Conservation (phyloP, 1,284 basidiomycete genomes). For the Veloporphyrellus conicus region DNA sequence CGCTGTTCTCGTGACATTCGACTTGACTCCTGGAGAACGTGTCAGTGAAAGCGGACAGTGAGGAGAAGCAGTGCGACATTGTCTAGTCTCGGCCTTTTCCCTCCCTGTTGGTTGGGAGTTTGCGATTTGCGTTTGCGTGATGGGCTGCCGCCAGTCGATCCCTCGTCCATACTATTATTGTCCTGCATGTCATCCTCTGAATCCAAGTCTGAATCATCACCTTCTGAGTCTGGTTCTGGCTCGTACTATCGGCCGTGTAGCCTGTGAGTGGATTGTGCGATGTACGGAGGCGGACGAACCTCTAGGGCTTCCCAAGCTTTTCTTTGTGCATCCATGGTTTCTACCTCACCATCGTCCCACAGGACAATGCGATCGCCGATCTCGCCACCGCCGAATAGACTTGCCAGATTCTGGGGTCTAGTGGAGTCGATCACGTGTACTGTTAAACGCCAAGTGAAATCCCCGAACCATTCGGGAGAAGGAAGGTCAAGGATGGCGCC, state of each 20-base stretch:
- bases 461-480: conserved; percentile 69
- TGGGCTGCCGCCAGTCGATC: conserved; percentile 40
- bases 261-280: not conserved
- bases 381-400: conserved; percentile 74
- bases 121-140: conserved; percentile 58
- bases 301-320: conserved; percentile 77
- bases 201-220: conserved; percentile 48
- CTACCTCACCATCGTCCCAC: conserved; percentile 86
- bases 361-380: conserved; percentile 71
- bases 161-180: conserved; percentile 39
- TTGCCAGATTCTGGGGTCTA: conserved; percentile 87
- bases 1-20: conserved; percentile 70
- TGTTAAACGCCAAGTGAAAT: conserved; percentile 54
- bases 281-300: conserved; percentile 42
- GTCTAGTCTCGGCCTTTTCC: conserved; percentile 50
- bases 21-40: conserved; percentile 26
- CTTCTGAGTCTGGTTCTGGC: conserved; percentile 68
- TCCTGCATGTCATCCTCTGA: conserved; percentile 46
- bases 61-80: conserved; percentile 35
- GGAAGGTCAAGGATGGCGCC: conserved; percentile 86
- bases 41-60: conserved; percentile 6
- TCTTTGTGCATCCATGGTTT: conserved; percentile 58
- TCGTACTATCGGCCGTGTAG: conserved; percentile 51
- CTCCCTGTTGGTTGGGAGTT: conserved; percentile 37
- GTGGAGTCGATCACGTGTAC: conserved; percentile 95